A percentile compares a stretch with the other conserved stretches of the same genome.
These are phyloP conservation scores for Chrysanthemum makinoi DNA, from an alignment of 129 eudicot genomes.

Conservation along the genomic window DNA sequence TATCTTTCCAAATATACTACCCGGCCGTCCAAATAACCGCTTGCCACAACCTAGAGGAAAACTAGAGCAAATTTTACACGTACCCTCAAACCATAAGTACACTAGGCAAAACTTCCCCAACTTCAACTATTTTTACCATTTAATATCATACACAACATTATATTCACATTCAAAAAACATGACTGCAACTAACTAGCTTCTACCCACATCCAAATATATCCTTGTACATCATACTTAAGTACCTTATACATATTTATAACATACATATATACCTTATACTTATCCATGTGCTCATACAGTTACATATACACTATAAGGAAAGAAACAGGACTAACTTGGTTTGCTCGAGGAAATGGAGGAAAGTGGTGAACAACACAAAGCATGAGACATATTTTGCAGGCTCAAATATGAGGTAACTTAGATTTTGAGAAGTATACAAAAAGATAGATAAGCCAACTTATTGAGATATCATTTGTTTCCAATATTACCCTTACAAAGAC, in stretches of 20 bases:
- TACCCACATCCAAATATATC: too few species aligned
- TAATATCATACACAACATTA: not conserved
- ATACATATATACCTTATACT: too few species aligned
- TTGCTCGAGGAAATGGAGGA: constrained; percentile 31
- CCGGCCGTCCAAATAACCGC: too few species aligned
- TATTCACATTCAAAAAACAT: not conserved
- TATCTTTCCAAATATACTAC: too few species aligned
- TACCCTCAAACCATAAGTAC: not conserved
- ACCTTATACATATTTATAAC: too few species aligned
- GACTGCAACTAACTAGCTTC: too few species aligned
- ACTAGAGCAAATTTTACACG: not conserved
- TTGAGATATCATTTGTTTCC: constrained; percentile 15
- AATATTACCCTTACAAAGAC: constrained; percentile 21
- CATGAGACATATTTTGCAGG: constrained; percentile 37
- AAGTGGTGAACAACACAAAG: constrained; percentile 44
- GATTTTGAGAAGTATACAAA: constrained; percentile 16
- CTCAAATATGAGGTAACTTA: constrained; percentile 11
- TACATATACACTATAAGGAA: constrained; percentile 2
- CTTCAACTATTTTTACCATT: too few species aligned
- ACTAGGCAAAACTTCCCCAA: too few species aligned
- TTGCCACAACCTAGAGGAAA: too few species aligned
- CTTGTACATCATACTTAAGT: too few species aligned
- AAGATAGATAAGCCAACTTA: constrained; percentile 25
- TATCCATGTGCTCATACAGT: not conserved
- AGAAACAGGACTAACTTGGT: constrained; percentile 29